These are phyloP conservation scores for Eimeria maxima DNA, from an alignment of 169 alveolate species.

Conservation along the genomic window DNA sequence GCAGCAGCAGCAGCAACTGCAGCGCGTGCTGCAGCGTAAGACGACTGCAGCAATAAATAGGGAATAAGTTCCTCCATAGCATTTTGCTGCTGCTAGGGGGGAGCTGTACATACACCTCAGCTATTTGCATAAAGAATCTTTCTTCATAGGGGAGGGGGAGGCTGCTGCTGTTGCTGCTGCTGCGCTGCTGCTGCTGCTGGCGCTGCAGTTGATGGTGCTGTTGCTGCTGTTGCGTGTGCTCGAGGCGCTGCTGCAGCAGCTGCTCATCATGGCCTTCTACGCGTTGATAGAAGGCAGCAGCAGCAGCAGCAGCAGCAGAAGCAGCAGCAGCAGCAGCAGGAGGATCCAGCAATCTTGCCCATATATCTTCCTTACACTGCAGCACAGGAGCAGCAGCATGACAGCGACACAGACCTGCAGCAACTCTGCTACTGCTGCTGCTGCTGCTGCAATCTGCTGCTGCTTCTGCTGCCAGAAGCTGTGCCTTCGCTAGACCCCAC, in stretches of 20 bases:
- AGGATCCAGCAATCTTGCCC: conserved; percentile 7
- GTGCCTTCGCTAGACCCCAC: conserved; percentile 53
- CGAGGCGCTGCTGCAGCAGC: conserved; percentile 63
- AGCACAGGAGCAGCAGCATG: conserved; percentile 64
- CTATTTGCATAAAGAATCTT: conserved; percentile 34
- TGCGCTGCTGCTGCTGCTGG: too few relatives aligned
- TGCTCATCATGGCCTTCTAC: conserved; percentile 58
- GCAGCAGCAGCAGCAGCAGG: conserved; percentile 26
- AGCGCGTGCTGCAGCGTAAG: conserved; percentile 28
- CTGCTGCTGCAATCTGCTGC: too few relatives aligned
- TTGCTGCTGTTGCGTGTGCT: conserved; percentile 34
- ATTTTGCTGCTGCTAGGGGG: conserved; percentile 50
- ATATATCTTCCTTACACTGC: conserved; percentile 57
- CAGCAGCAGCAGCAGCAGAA: conserved; percentile 67
- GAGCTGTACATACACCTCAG: conserved; percentile 71
- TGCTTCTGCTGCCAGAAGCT: conserved; percentile 28
- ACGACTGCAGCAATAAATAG: conserved; percentile 21
- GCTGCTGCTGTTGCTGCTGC: too few relatives aligned
- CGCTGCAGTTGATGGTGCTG: not conserved
- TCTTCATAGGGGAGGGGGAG: conserved; percentile 44
- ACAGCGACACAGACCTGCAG: conserved; percentile 19
- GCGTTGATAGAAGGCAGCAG: conserved; percentile 75
- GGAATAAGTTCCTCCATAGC: conserved; percentile 60
- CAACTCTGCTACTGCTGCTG: too few relatives aligned
- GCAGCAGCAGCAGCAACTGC: too few relatives aligned